Conservation (phyloP, 106 monocot species). For the Dendrobium huoshanense region DNA sequence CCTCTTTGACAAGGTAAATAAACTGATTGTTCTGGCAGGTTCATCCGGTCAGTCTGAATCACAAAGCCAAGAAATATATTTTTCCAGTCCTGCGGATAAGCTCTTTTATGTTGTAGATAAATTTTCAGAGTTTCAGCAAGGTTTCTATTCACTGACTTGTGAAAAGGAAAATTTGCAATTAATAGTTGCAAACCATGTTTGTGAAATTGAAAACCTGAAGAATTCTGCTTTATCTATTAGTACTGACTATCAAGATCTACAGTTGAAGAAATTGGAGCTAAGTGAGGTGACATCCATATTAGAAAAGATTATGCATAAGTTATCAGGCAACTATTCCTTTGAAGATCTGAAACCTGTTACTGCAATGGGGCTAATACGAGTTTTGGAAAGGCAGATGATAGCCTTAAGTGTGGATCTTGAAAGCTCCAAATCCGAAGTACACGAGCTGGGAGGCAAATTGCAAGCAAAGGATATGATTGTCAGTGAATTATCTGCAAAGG, state of each 20-base stretch:
- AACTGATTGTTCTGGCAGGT: slow-evolving; percentile 23
- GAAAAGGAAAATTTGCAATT: slow-evolving; percentile 73
- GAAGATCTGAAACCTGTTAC: slow-evolving; percentile 43
- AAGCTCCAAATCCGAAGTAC: slow-evolving; percentile 48
- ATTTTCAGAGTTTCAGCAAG: slow-evolving; percentile 34
- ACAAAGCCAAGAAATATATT: slow-evolving; percentile 11
- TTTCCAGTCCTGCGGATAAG: slow-evolving; percentile 53
- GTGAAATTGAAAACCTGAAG: slow-evolving; percentile 57
- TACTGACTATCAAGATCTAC: slow-evolving; percentile 26
- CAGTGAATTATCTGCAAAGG: slow-evolving; percentile 46
- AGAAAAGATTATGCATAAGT: slow-evolving; percentile 53
- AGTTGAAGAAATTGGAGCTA: slow-evolving; percentile 41
- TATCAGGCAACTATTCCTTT: slow-evolving; percentile 35
- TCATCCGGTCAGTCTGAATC: slow-evolving; percentile 21
- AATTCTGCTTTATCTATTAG: slow-evolving; percentile 29
- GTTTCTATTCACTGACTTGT: slow-evolving; percentile 22
- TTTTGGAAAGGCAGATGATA: slow-evolving; percentile 48
- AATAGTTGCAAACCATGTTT: slow-evolving; percentile 28
- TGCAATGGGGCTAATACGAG: slow-evolving; percentile 32
- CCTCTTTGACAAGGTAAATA: slow-evolving; percentile 60
- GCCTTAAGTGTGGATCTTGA: slow-evolving; percentile 41
- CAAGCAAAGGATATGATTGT: slow-evolving; percentile 44
- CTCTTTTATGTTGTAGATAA: slow-evolving; percentile 57
- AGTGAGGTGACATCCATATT: slow-evolving; percentile 39
- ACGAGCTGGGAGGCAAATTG: slow-evolving; percentile 64